These are phyloP conservation scores for Carpinus fangiana DNA, from an alignment of 306 rosid species.

Conservation along the genomic window DNA sequence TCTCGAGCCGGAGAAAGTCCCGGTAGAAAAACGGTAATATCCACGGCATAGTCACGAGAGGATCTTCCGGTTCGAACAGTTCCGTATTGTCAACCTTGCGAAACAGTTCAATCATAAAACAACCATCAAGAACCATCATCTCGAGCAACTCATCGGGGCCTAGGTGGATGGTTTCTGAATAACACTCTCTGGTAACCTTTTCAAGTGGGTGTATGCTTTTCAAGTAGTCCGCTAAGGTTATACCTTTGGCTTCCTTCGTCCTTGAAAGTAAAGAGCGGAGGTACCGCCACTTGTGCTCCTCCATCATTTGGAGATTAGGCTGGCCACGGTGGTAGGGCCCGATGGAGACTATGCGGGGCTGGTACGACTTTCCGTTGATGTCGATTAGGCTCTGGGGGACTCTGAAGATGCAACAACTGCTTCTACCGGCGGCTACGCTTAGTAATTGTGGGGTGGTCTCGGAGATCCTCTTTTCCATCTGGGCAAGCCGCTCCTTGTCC, in stretches of 20 bases:
- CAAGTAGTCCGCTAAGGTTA: conserved; percentile 16
- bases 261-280: conserved; percentile 27
- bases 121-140: conserved; percentile 46
- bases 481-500: conserved; percentile 12
- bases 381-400: conserved; percentile 35
- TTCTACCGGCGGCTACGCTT: conserved; percentile 31
- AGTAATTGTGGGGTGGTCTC: conserved; percentile 37
- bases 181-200: conserved; percentile 32
- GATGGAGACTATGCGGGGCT: conserved; percentile 48
- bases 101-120: conserved; percentile 40
- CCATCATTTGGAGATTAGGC: conserved; percentile 31
- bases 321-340: conserved; percentile 42
- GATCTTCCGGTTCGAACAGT: conserved; percentile 29
- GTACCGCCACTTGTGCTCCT: conserved; percentile 46
- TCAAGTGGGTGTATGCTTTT: conserved; percentile 23
- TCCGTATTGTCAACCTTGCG: conserved; percentile 1
- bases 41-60: conserved; percentile 34
- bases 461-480: conserved; percentile 31
- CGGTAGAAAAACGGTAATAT: conserved; percentile 23
- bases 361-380: conserved; percentile 37
- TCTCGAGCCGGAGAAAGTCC: conserved; percentile 43
- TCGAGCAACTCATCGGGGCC: conserved; percentile 20
- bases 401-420: conserved; percentile 35
- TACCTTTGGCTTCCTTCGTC: conserved; percentile 1
- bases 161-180: conserved; percentile 32